phyloP scores from a whole-genome alignment of 2,329 filamentous ascomycete genomes.

The Ophiostoma pallidulum region DNA sequence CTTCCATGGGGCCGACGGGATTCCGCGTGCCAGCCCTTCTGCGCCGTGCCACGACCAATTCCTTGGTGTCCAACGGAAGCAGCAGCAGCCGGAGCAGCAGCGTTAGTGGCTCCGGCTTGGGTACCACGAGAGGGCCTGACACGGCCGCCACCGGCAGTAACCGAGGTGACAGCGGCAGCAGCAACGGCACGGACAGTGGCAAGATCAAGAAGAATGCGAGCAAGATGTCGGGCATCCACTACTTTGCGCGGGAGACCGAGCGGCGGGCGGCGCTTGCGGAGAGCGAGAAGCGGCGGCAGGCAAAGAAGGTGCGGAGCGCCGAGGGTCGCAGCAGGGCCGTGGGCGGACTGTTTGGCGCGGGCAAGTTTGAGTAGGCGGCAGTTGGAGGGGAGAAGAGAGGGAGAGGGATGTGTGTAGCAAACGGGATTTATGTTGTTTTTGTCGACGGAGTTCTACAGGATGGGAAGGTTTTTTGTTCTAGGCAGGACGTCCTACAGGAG shows the following conservation, averaged over 20 bases:
- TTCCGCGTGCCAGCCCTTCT: constrained; percentile 66
- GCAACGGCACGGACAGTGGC: constrained; percentile 7
- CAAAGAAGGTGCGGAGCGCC: constrained; percentile 47
- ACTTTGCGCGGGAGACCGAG: constrained; percentile 51
- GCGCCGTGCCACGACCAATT: constrained; percentile 63
- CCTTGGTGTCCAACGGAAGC: constrained; percentile 33
- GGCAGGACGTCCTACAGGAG: too few relatives aligned
- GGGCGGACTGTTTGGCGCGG: constrained; percentile 48
- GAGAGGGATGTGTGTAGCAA: too few relatives aligned
- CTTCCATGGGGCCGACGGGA: constrained; percentile 22
- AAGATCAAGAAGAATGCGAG: constrained; percentile 45
- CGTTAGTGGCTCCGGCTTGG: constrained; percentile 15
- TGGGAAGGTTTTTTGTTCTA: too few relatives aligned
- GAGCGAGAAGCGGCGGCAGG: constrained; percentile 48
- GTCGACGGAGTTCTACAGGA: too few relatives aligned
- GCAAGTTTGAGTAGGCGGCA: constrained; percentile 38
- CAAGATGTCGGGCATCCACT: constrained; percentile 52
- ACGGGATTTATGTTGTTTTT: not conserved
- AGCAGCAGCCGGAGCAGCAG: constrained; percentile 27
- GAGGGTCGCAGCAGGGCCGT: constrained; percentile 48
- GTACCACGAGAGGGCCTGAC: too few relatives aligned
- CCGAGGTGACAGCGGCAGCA: constrained; percentile 24
- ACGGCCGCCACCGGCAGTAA: too few relatives aligned
- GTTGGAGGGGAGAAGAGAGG: too few relatives aligned
- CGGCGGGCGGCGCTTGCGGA: constrained; percentile 44